phyloP scores from a whole-genome alignment of 306 rosid genomes.

The Gastrolobium bilobum region DNA sequence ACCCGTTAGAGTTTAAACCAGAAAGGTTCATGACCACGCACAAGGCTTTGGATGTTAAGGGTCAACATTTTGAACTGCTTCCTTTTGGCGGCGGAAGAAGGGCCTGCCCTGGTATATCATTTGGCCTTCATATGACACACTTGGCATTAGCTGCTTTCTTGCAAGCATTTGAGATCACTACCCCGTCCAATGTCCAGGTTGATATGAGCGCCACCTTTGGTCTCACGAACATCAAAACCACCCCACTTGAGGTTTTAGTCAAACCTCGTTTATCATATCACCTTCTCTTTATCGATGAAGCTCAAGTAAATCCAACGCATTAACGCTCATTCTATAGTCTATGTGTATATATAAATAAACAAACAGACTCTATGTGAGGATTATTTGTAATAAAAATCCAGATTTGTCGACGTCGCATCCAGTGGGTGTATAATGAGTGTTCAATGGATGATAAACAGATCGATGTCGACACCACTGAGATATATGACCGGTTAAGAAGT shows the following conservation, averaged over 20 bases:
- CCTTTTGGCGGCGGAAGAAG: constrained; percentile 77
- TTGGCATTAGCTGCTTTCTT: constrained; percentile 54
- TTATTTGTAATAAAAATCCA: no score
- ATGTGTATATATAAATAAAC: no score
- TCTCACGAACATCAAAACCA: constrained; percentile 36
- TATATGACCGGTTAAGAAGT: no score
- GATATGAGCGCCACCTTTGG: constrained; percentile 61
- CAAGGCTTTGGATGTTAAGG: constrained; percentile 54
- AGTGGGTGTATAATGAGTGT: no score
- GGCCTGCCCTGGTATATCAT: constrained; percentile 54
- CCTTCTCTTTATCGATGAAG: constrained; percentile 11
- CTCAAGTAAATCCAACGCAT: not conserved
- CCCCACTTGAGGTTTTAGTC: constrained; percentile 37
- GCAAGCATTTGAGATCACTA: constrained; percentile 59
- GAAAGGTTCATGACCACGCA: constrained; percentile 64
- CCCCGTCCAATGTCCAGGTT: constrained; percentile 39
- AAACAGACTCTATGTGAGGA: no score
- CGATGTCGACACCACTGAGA: no score
- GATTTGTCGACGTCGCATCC: no score
- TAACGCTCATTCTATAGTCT: no score
- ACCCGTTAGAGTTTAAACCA: constrained; percentile 61
- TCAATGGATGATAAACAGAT: no score
- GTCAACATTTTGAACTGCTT: constrained; percentile 57
- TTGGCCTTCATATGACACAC: constrained; percentile 54
- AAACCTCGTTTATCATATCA: constrained; percentile 3